These are phyloP conservation scores for Rosa persica DNA, from an alignment of 306 rosid genomes.

Conservation along the genomic window DNA sequence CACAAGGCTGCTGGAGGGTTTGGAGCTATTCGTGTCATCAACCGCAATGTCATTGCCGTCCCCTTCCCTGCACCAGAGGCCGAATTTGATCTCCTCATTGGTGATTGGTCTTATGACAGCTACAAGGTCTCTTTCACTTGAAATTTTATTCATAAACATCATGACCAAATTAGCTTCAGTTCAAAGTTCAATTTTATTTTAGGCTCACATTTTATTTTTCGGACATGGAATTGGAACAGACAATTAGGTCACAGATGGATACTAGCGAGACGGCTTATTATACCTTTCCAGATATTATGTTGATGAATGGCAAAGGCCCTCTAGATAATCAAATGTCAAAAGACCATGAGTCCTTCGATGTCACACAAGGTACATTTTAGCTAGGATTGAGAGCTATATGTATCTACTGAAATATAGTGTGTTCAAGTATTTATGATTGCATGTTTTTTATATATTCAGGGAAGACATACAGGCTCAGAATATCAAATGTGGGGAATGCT, in stretches of 20 bases:
- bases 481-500: constrained; percentile 79
- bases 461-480: constrained; percentile 70
- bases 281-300: constrained; percentile 44
- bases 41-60: constrained; percentile 47
- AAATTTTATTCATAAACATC: background rate
- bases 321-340: constrained; percentile 31
- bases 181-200: background rate
- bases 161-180: background rate
- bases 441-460: constrained; percentile 41
- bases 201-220: background rate
- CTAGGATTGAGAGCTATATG: background rate
- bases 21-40: constrained; percentile 68
- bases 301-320: constrained; percentile 77
- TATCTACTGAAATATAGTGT: background rate
- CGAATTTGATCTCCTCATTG: constrained; percentile 72
- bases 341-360: constrained; percentile 53
- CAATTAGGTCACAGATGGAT: constrained; percentile 35
- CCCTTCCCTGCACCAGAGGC: constrained; percentile 80
- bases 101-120: constrained; percentile 68
- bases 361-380: constrained; percentile 53
- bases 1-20: constrained; percentile 83
- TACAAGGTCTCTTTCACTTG: constrained; percentile 52
- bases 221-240: constrained; percentile 36
- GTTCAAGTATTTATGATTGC: background rate
- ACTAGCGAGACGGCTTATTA: constrained; percentile 4